phyloP scores from a whole-genome alignment of 2,329 filamentous ascomycete genomes.

The Paecilomyces niveus region DNA sequence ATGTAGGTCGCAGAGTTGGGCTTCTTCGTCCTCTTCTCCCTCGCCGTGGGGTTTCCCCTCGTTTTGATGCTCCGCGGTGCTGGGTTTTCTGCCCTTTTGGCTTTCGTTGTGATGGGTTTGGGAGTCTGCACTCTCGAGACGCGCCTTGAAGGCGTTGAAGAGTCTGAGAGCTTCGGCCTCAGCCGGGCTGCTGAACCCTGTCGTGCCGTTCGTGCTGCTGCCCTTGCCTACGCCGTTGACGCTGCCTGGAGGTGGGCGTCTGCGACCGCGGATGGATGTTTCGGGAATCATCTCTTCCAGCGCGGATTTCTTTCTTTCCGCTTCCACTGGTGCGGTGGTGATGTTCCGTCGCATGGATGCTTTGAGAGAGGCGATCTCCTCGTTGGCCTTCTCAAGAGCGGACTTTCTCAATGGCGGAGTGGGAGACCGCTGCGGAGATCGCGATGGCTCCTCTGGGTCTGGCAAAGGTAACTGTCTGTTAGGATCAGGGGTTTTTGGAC shows the following conservation, averaged over 20 bases:
- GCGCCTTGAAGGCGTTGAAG: constrained; percentile 72
- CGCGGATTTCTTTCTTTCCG: constrained; percentile 37
- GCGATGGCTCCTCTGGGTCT: constrained; percentile 35
- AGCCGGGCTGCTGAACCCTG: constrained; percentile 42
- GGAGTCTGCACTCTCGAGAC: constrained; percentile 50
- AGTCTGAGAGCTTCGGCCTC: constrained; percentile 62
- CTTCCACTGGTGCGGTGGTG: constrained; percentile 22
- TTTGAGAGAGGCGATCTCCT: constrained; percentile 39
- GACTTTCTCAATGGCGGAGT: constrained; percentile 26
- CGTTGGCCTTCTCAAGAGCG: constrained; percentile 35
- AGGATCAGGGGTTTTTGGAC: constrained; percentile 33
- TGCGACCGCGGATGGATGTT: constrained; percentile 40
- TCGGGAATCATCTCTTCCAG: constrained; percentile 43
- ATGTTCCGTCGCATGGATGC: constrained; percentile 41
- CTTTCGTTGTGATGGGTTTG: constrained; percentile 14
- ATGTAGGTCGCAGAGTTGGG: constrained; percentile 79
- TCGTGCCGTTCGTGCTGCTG: constrained; percentile 49
- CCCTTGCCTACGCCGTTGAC: constrained; percentile 20
- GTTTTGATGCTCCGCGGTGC: background rate
- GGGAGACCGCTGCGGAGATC: constrained; percentile 19
- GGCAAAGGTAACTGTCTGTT: constrained; percentile 38
- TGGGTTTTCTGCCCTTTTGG: constrained; percentile 7
- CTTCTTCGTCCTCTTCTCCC: constrained; percentile 52
- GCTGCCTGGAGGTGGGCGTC: constrained; percentile 32
- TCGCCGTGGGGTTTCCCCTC: constrained; percentile 8